These are phyloP conservation scores for Cladosporium sp. DNA, from an alignment of 2,329 filamentous ascomycete species.

Conservation along the genomic window DNA sequence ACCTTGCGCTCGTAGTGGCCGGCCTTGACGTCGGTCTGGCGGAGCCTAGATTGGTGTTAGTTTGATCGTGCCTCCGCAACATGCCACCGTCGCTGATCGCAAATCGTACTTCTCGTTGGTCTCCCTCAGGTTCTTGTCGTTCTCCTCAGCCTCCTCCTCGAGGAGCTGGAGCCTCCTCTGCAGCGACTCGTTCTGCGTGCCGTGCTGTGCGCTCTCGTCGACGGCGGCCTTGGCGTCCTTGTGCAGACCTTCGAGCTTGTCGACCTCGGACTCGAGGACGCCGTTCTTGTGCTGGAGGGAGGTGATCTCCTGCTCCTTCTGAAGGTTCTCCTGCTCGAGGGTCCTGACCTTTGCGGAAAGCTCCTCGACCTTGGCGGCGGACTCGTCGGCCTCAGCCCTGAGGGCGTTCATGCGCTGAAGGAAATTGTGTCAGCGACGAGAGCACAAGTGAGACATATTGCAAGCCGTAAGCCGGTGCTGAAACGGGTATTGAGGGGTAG, in stretches of 20 bases:
- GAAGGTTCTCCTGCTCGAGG: constrained; percentile 89
- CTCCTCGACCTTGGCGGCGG: constrained; percentile 77
- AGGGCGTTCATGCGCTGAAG: constrained; percentile 88
- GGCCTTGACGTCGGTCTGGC: constrained; percentile 98
- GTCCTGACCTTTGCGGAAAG: constrained; percentile 80
- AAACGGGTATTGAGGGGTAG: constrained; percentile 23
- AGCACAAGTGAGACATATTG: constrained; percentile 15
- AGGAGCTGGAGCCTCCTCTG: constrained; percentile 90
- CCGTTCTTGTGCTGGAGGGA: constrained; percentile 94
- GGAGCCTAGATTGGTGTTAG: constrained; percentile 62
- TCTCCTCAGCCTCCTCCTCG: constrained; percentile 95
- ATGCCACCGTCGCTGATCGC: constrained; percentile 2
- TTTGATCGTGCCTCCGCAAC: background rate
- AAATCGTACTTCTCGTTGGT: constrained; percentile 92
- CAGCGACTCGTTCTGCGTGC: constrained; percentile 86
- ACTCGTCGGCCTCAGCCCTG: constrained; percentile 88
- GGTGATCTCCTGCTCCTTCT: constrained; percentile 97
- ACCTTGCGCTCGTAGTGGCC: constrained; percentile 99
- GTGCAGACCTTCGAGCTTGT: constrained; percentile 81
- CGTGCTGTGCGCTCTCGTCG: constrained; percentile 75
- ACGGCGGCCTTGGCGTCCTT: constrained; percentile 85
- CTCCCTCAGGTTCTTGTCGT: constrained; percentile 93
- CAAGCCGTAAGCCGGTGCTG: background rate
- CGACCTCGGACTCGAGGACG: constrained; percentile 82
- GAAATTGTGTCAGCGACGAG: constrained; percentile 23